Evolutionary conservation across 495 filamentous ascomycete genomes (phyloP).

Genomic region (Penicillium longicatenatum): DNA sequence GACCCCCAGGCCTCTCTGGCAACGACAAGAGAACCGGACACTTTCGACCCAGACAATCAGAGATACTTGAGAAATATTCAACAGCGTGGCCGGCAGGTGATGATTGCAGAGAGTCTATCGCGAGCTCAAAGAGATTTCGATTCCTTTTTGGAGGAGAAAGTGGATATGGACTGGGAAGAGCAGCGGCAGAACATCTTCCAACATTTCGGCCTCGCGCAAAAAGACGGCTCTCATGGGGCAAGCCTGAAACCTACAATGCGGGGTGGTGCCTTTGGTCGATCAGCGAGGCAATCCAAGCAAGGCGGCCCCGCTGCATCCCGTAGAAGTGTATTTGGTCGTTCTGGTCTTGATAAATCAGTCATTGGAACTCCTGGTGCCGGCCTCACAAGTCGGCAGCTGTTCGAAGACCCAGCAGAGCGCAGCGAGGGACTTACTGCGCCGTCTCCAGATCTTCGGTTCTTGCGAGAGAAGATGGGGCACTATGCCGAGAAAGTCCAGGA

Average conservation of each 20-base stretch:
- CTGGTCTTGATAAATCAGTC: constrained; percentile 73
- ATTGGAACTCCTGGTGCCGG: constrained; percentile 74
- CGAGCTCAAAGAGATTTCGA: constrained; percentile 90
- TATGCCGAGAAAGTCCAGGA: constrained; percentile 74
- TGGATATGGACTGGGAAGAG: constrained; percentile 92
- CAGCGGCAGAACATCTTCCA: constrained; percentile 91
- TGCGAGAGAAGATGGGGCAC: constrained; percentile 76
- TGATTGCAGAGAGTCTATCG: constrained; percentile 85
- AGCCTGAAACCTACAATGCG: constrained; percentile 38
- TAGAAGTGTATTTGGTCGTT: constrained; percentile 70
- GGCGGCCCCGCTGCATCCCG: constrained; percentile 38
- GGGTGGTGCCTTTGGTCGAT: constrained; percentile 63
- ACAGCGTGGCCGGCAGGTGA: constrained; percentile 85
- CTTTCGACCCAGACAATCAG: constrained; percentile 76
- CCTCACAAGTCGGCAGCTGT: constrained; percentile 54
- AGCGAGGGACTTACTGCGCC: constrained; percentile 39
- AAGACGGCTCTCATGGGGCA: constrained; percentile 49
- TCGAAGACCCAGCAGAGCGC: constrained; percentile 67
- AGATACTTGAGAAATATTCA: constrained; percentile 80
- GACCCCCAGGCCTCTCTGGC: constrained; percentile 49
- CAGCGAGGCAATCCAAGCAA: constrained; percentile 46
- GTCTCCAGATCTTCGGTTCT: constrained; percentile 67
- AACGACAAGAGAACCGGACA: constrained; percentile 44
- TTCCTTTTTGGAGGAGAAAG: constrained; percentile 86
- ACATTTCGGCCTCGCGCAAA: constrained; percentile 86